Evolutionary conservation across 371 early-diverging fungal genomes (phyloP), one percentile per base, ranked within the genome.

Genomic region (Mortierella sp.): DNA sequence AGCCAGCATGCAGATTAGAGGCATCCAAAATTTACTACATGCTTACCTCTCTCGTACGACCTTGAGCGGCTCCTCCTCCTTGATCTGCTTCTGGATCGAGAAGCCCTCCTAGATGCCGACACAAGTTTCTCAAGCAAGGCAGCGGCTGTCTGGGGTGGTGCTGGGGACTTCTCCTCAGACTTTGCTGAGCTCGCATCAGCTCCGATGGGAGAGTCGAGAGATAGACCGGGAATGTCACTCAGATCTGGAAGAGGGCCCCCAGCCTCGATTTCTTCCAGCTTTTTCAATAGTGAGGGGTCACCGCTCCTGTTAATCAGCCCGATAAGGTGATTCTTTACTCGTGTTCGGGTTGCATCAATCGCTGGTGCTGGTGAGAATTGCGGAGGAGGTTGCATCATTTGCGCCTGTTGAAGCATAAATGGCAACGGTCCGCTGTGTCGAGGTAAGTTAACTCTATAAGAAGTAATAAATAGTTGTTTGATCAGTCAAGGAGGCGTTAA

Each of bases 241-340:
- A 69, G 16, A 19, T 72, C 77, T 4, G 72, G 65, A 18, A 72
- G 47, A 7, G 72, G 64, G 3, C 68, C 72, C 2, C 72, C 77
- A 23, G 77, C 68, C 18, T 77, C 72, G 16, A 72, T 59, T 25
- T 77, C 77, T 28, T 77, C 77, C 18, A 77, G 72, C 60, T 68
- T 77, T 59, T 77, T 77, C 18, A 64, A 29, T 37, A 77, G 28
- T 4, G 77, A 60, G 9, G 72, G 69, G 15, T 77, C 77, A 26
- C 72, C 77, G 52, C 77, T 72, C 16, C 77, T 72, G 60, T 72
- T 77, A 43, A 77, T 51, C 2, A 77, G 72, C 51, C 52, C 65
- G 21, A 72, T 72, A 19, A 77, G 16, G 19, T 72, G 68, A 19
- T 72, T 77, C 19, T 65, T 67, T 43, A 68, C 68, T 11, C 57